A percentile compares a stretch with the other conserved stretches of the same genome.
phyloP scores from a whole-genome alignment of 306 rosid species.

The Prunus persica region Prunus_persica_NCBIv2 NC_034009.1:8936001-8936500 shows the following conservation, averaged over 20 bases:
- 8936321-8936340: conserved; percentile 82
- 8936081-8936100: background rate
- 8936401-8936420: conserved; percentile 97
- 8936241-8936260: conserved; percentile 92
- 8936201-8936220: conserved; percentile 1
- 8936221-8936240: conserved; percentile 32
- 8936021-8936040: background rate
- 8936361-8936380: conserved; percentile 95
- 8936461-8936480: background rate
- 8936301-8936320: conserved; percentile 90
- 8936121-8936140: background rate
- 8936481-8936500: background rate
- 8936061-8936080: background rate
- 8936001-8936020: background rate
- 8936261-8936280: conserved; percentile 95
- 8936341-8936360: conserved; percentile 75
- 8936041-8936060: background rate
- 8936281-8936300: conserved; percentile 77
- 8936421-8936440: conserved; percentile 97
- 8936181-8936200: background rate
- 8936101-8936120: background rate
- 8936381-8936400: conserved; percentile 87
- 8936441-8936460: conserved; percentile 83
- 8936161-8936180: background rate
- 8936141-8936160: background rate